Percentiles rank a stretch among this genome's conserved stretches.
phyloP scores from a whole-genome alignment of 192 early-diverging fungal genomes.

The Backusella luteola region DNA sequence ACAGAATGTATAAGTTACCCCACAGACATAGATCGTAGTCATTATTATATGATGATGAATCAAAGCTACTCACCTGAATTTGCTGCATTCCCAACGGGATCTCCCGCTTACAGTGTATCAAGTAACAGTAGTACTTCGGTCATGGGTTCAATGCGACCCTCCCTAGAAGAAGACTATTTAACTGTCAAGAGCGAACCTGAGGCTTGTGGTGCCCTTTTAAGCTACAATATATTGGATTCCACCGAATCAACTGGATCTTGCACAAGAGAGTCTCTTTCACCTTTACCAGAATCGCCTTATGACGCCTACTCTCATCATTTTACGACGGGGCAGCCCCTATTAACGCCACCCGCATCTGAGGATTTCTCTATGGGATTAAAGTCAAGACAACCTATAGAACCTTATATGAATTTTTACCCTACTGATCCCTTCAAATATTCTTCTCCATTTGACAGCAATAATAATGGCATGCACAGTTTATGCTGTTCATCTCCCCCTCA shows the following conservation, averaged over 20 bases:
- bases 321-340: constrained; percentile 7
- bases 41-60: neutral
- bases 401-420: neutral
- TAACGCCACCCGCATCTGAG: constrained; percentile 19
- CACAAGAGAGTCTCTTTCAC: constrained; percentile 6
- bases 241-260: neutral
- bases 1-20: neutral
- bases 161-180: constrained; percentile 6
- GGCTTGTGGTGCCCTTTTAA: neutral
- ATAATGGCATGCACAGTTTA: neutral
- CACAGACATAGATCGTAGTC: neutral
- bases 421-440: neutral
- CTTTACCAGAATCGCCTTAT: constrained; percentile 19
- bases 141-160: constrained; percentile 1
- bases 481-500: neutral
- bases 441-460: neutral
- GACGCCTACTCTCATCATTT: constrained; percentile 20
- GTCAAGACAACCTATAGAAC: neutral
- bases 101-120: constrained; percentile 17
- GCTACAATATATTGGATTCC: neutral
- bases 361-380: neutral
- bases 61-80: constrained; percentile 11
- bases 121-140: constrained; percentile 4
- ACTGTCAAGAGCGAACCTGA: neutral
- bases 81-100: neutral